Evolutionary conservation across 116 monocot species (phyloP).

Genomic region (Dioscorea cayenensis): DNA sequence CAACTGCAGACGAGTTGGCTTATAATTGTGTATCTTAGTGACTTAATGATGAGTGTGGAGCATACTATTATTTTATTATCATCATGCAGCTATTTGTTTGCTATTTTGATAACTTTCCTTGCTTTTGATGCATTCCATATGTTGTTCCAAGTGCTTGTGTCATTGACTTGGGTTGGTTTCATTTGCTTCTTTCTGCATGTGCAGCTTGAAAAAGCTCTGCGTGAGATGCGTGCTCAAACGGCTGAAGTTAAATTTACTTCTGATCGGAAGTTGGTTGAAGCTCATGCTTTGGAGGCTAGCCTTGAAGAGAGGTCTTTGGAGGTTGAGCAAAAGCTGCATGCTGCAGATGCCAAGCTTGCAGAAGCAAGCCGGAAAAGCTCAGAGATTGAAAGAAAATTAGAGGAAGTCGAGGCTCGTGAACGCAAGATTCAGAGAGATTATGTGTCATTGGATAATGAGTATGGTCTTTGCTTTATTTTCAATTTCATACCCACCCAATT

Average conservation of each 20-base stretch:
- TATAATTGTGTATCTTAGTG: too few species aligned
- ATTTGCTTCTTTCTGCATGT: neutral
- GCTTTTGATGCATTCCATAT: neutral
- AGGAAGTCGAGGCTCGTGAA: constrained; percentile 64
- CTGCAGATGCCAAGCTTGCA: constrained; percentile 80
- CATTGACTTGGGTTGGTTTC: neutral
- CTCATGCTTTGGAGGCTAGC: constrained; percentile 55
- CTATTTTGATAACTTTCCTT: neutral
- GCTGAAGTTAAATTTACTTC: constrained; percentile 71
- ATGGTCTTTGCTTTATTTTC: constrained; percentile 12
- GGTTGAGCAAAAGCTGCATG: constrained; percentile 51
- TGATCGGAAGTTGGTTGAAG: constrained; percentile 71
- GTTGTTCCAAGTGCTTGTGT: neutral
- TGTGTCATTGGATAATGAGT: constrained; percentile 57
- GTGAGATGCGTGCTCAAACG: constrained; percentile 59
- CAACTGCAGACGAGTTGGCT: neutral
- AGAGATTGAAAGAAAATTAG: constrained; percentile 66
- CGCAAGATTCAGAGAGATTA: constrained; percentile 60
- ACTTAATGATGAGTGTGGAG: too few species aligned
- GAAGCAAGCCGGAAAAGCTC: constrained; percentile 82
- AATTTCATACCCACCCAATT: neutral
- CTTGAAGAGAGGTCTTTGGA: constrained; percentile 74
- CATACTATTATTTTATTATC: too few species aligned
- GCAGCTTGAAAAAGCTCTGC: constrained; percentile 89
- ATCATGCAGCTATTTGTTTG: neutral